Evolutionary conservation across 2,329 filamentous ascomycete genomes (phyloP).

Genomic region (Sordariomycetes sp.): DNA sequence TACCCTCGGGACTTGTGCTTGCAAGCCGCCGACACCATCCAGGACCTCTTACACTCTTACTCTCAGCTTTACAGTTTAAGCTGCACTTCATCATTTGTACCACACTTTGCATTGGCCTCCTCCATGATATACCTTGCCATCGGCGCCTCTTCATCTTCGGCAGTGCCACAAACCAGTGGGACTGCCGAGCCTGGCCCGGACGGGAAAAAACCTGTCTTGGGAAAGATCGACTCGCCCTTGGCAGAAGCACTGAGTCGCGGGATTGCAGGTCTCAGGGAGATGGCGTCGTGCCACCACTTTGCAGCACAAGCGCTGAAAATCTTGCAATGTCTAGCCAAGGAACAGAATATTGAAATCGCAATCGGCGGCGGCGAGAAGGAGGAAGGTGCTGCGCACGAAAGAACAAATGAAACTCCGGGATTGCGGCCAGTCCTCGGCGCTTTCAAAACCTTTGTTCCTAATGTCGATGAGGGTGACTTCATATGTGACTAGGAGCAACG

Average conservation of each 20-base stretch:
- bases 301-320: constrained; percentile 51
- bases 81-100: constrained; percentile 48
- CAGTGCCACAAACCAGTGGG: neutral
- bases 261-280: constrained; percentile 46
- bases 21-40: constrained; percentile 49
- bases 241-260: constrained; percentile 38
- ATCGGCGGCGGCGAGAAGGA: constrained; percentile 18
- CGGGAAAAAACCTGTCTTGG: neutral
- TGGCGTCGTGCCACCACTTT: constrained; percentile 51
- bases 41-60: constrained; percentile 43
- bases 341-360: constrained; percentile 48
- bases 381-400: too few species aligned
- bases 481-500: too few species aligned
- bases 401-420: too few species aligned
- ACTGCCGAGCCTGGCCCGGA: neutral
- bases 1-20: constrained; percentile 55
- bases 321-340: constrained; percentile 44
- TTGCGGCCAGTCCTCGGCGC: too few species aligned
- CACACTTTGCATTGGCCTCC: constrained; percentile 50
- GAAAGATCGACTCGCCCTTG: constrained; percentile 17
- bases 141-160: constrained; percentile 23
- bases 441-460: too few species aligned
- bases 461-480: too few species aligned
- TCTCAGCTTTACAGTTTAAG: constrained; percentile 46
- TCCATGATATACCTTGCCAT: constrained; percentile 49